Percentiles rank a stretch among this genome's conserved stretches.
Conservation (phyloP, 306 rosid species). For the Sphenostylis stenocarpa region DNA sequence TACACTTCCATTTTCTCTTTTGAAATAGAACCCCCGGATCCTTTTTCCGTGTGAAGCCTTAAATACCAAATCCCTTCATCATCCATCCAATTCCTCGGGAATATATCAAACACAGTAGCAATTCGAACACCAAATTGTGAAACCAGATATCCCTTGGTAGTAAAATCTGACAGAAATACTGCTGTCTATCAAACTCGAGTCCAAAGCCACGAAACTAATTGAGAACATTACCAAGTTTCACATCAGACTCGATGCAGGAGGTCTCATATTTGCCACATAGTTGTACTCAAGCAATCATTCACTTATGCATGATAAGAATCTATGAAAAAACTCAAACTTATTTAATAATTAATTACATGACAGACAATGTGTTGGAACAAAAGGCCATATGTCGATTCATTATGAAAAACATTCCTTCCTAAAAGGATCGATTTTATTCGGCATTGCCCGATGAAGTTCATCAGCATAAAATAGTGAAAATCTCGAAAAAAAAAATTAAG, state of each 20-base stretch:
- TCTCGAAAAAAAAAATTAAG: not conserved
- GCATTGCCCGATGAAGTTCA: not conserved
- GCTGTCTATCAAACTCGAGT: conserved; percentile 80
- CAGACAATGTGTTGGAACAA: not conserved
- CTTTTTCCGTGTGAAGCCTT: conserved; percentile 69
- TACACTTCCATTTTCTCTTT: conserved; percentile 54
- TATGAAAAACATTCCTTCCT: not conserved
- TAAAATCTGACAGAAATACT: conserved; percentile 69
- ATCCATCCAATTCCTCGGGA: conserved; percentile 57
- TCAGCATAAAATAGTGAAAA: not conserved
- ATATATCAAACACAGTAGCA: conserved; percentile 61
- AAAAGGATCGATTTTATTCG: not conserved
- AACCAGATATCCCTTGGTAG: conserved; percentile 58
- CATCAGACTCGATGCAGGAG: conserved; percentile 46
- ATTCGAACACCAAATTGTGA: conserved; percentile 74
- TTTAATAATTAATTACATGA: not conserved
- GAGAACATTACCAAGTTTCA: conserved; percentile 60
- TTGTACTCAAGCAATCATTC: not conserved
- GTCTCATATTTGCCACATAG: not conserved
- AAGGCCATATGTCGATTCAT: not conserved
- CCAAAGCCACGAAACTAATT: conserved; percentile 57
- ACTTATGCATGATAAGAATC: conserved; percentile 13
- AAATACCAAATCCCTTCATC: conserved; percentile 63
- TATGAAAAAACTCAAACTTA: not conserved
- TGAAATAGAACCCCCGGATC: conserved; percentile 66